phyloP scores from a whole-genome alignment of 2,329 filamentous ascomycete genomes.

The Setomelanomma holmii region DNA sequence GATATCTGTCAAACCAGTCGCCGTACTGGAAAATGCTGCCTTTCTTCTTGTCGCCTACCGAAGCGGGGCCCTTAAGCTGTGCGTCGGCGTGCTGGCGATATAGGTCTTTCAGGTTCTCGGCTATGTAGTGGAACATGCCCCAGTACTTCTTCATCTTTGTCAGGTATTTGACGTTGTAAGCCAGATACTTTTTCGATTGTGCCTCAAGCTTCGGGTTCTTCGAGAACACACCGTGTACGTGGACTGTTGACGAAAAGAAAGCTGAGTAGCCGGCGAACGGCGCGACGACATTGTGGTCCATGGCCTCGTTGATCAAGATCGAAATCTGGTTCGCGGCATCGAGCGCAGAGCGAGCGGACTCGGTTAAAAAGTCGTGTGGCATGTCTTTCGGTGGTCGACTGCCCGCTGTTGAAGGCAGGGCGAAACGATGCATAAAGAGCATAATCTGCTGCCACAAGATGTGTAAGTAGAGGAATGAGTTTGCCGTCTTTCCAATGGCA shows the following conservation, averaged over 20 bases:
- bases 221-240: slow-evolving; percentile 90
- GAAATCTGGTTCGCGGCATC: slow-evolving; percentile 88
- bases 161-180: slow-evolving; percentile 87
- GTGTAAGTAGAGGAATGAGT: slow-evolving; percentile 92
- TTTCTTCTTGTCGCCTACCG: slow-evolving; percentile 37
- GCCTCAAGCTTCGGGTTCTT: slow-evolving; percentile 78
- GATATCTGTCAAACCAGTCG: slow-evolving; percentile 96
- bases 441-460: slow-evolving; percentile 88
- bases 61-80: slow-evolving; percentile 69
- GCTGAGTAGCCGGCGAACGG: slow-evolving; percentile 96
- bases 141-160: slow-evolving; percentile 96
- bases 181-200: slow-evolving; percentile 81
- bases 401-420: slow-evolving; percentile 72
- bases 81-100: slow-evolving; percentile 86
- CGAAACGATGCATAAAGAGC: slow-evolving; percentile 88
- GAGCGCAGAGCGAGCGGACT: slow-evolving; percentile 77
- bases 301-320: slow-evolving; percentile 78
- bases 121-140: slow-evolving; percentile 98
- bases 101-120: slow-evolving; percentile 87
- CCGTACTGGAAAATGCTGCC: slow-evolving; percentile 87
- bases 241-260: slow-evolving; percentile 92
- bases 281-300: slow-evolving; percentile 80
- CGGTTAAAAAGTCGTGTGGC: slow-evolving; percentile 78
- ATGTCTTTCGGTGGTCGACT: slow-evolving; percentile 72
- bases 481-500: slow-evolving; percentile 81